Conservation (phyloP, 2,329 filamentous ascomycete species). For the Periconia sp. region DNA sequence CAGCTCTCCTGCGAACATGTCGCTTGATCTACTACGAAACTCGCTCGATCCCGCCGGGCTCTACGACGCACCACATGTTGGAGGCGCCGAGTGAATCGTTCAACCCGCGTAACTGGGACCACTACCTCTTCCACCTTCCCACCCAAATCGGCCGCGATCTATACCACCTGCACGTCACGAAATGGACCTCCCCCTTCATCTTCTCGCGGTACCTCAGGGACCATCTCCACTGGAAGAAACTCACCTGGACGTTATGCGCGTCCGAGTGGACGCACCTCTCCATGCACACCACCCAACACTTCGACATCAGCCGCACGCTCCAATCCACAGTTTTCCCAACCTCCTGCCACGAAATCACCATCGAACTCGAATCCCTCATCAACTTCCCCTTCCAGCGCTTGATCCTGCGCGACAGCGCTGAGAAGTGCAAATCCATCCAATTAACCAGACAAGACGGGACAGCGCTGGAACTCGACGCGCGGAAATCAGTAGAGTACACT, state of each 20-base stretch:
- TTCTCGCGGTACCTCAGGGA: slow-evolving; percentile 14
- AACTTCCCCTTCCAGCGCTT: slow-evolving; percentile 9
- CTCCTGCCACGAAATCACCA: slow-evolving; percentile 25
- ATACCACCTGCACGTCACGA: slow-evolving; percentile 24
- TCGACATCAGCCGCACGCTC: slow-evolving; percentile 7
- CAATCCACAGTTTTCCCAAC: slow-evolving; percentile 11
- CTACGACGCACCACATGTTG: slow-evolving; percentile 27
- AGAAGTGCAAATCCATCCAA: slow-evolving; percentile 7
- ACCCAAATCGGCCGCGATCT: slow-evolving; percentile 21
- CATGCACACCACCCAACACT: slow-evolving; percentile 11
- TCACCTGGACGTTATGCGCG: slow-evolving; percentile 24
- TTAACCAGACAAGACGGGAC: slow-evolving; percentile 12
- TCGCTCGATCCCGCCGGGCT: slow-evolving; percentile 35
- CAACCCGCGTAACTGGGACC: slow-evolving; percentile 15
- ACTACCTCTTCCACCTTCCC: slow-evolving; percentile 22
- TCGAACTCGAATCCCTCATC: slow-evolving; percentile 23
- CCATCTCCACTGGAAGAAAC: slow-evolving; percentile 24
- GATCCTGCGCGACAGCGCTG: slow-evolving; percentile 6
- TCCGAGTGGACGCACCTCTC: slow-evolving; percentile 11
- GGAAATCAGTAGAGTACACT: slow-evolving; percentile 13
- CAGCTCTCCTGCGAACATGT: slow-evolving; percentile 41
- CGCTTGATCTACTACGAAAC: slow-evolving; percentile 44
- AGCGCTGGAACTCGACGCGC: slow-evolving; percentile 12
- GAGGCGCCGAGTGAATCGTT: slow-evolving; percentile 11
- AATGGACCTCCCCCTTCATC: not conserved